A percentile compares a stretch with the other conserved stretches of the same genome.
Evolutionary conservation across 106 monocot genomes (phyloP).

Genomic region (Dendrobium officinale): DNA sequence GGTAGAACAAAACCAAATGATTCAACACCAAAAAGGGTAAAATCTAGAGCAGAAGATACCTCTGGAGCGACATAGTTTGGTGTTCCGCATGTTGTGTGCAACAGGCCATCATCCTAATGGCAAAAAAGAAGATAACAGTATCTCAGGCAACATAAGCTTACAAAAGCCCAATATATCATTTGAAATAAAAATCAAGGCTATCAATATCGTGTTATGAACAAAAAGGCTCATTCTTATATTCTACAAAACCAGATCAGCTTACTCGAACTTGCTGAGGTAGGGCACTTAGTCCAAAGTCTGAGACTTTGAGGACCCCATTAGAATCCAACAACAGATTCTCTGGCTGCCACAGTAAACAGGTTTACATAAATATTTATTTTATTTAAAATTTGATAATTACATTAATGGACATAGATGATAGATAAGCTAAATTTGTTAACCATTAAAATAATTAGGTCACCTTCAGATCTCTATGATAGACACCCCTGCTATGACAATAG

Average conservation of each 20-base stretch:
- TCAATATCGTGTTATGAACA: neutral
- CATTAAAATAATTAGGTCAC: slow-evolving; percentile 16
- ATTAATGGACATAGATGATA: neutral
- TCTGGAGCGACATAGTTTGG: slow-evolving; percentile 96
- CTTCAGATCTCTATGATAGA: slow-evolving; percentile 91
- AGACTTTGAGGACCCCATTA: slow-evolving; percentile 70
- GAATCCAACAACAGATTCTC: slow-evolving; percentile 78
- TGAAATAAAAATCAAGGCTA: neutral
- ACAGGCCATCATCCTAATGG: slow-evolving; percentile 75
- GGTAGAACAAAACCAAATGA: neutral
- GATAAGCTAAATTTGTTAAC: neutral
- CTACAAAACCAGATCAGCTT: slow-evolving; percentile 14
- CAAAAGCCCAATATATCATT: neutral
- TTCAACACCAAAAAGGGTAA: neutral
- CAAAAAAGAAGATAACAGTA: neutral
- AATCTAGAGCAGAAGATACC: slow-evolving; percentile 15
- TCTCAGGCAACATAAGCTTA: neutral
- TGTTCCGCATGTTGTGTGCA: slow-evolving; percentile 94
- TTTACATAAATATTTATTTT: neutral
- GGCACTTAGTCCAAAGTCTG: slow-evolving; percentile 97
- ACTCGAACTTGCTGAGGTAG: slow-evolving; percentile 75
- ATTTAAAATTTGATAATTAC: neutral
- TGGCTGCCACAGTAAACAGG: slow-evolving; percentile 20
- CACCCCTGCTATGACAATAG: slow-evolving; percentile 93
- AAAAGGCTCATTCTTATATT: neutral